Conservation (phyloP, 169 alveolate species). For the Toxoplasma gondii region DNA sequence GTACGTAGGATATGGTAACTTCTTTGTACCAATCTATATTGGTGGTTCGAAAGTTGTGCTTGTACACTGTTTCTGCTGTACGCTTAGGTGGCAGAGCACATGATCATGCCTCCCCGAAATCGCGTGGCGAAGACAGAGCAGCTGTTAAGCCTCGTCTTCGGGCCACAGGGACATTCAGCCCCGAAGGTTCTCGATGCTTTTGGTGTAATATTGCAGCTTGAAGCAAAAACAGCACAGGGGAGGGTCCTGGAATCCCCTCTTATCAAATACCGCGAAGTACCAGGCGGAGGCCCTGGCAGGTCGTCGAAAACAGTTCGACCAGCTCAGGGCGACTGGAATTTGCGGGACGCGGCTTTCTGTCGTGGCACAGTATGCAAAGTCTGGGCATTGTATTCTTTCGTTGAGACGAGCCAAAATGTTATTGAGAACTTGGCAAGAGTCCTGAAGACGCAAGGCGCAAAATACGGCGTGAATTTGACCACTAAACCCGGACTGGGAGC, state of each 20-base stretch:
- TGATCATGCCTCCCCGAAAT: slow-evolving; percentile 5
- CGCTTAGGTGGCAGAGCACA: not conserved
- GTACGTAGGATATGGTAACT: no score
- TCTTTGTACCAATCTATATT: no score
- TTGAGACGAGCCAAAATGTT: not conserved
- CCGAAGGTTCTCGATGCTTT: not conserved
- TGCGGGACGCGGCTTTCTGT: slow-evolving; percentile 1
- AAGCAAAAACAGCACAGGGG: not conserved
- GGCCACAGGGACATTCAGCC: not conserved
- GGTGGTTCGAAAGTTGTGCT: no score
- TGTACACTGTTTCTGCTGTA: not conserved
- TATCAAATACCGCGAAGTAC: not conserved
- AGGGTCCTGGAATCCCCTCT: not conserved
- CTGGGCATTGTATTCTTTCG: slow-evolving; percentile 7
- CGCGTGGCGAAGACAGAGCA: not conserved
- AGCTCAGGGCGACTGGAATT: slow-evolving; percentile 5
- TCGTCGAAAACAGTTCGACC: not conserved
- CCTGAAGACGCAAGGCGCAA: not conserved
- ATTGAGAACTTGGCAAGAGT: not conserved
- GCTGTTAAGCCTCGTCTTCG: not conserved
- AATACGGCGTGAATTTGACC: not conserved
- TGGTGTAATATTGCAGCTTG: not conserved
- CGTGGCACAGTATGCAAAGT: not conserved
- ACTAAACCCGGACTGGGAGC: not conserved
- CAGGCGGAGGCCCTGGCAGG: not conserved